Percentiles rank a stretch among this genome's conserved stretches.
Conservation (phyloP, 129 eudicot species). For the Flaveria sonorensis region DNA sequence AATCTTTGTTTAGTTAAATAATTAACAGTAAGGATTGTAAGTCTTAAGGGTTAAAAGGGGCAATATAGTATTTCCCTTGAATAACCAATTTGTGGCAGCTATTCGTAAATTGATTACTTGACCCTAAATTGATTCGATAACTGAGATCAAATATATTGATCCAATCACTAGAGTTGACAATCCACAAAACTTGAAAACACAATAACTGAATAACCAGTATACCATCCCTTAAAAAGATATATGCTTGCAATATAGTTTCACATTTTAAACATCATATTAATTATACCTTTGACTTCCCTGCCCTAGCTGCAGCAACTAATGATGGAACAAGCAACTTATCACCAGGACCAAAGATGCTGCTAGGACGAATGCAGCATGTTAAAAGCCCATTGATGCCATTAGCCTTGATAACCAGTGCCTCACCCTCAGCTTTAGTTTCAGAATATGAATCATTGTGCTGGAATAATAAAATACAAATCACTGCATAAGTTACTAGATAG, state of each 20-base stretch:
- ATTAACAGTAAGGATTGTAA: not conserved
- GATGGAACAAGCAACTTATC: conserved; percentile 95
- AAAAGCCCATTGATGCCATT: conserved; percentile 86
- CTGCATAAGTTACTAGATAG: conserved; percentile 10
- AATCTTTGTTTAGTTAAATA: not conserved
- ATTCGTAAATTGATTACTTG: not conserved
- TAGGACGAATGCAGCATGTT: conserved; percentile 92
- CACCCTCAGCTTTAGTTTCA: conserved; percentile 95
- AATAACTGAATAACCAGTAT: conserved; percentile 7
- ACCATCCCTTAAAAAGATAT: not conserved
- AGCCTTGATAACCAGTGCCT: conserved; percentile 80
- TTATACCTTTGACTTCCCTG: conserved; percentile 84
- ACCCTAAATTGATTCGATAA: not conserved
- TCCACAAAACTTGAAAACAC: not conserved
- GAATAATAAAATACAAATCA: conserved; percentile 16
- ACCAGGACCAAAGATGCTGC: conserved; percentile 98
- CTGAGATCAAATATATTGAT: not conserved
- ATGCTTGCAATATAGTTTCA: conserved; percentile 7
- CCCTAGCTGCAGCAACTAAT: conserved; percentile 87
- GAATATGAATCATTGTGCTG: conserved; percentile 98
- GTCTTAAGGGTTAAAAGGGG: not conserved
- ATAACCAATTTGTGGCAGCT: not conserved
- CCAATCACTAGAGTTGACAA: not conserved
- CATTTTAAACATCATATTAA: conserved; percentile 1
- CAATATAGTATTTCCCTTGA: not conserved